phyloP scores from a whole-genome alignment of 164 flowering plant genomes.

The Liquidambar formosana region DNA sequence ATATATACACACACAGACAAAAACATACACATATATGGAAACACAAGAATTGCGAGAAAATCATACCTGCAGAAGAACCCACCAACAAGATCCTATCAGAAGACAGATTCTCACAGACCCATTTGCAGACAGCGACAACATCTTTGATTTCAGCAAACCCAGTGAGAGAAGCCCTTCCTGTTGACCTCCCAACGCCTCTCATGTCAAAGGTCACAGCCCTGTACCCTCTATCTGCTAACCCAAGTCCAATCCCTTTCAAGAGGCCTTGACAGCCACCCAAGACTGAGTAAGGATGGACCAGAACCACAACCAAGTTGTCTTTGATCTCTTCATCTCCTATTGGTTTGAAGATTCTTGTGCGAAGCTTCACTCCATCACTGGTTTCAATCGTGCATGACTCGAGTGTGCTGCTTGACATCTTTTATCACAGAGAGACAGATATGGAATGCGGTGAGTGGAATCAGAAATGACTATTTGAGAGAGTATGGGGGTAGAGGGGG shows the following conservation, averaged over 20 bases:
- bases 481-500: no score
- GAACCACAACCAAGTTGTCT: slow-evolving; percentile 46
- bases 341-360: slow-evolving; percentile 59
- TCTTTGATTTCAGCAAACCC: slow-evolving; percentile 80
- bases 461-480: no score
- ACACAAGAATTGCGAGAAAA: background rate
- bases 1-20: background rate
- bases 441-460: no score
- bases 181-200: slow-evolving; percentile 86
- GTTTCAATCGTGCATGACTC: slow-evolving; percentile 61
- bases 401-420: slow-evolving; percentile 12
- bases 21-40: background rate
- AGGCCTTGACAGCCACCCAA: slow-evolving; percentile 90
- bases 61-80: slow-evolving; percentile 85
- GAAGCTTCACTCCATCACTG: slow-evolving; percentile 63
- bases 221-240: slow-evolving; percentile 60
- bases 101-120: slow-evolving; percentile 48
- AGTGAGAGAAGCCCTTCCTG: slow-evolving; percentile 74
- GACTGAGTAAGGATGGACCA: slow-evolving; percentile 78
- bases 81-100: slow-evolving; percentile 56
- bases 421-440: no score
- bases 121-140: slow-evolving; percentile 69
- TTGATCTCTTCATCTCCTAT: slow-evolving; percentile 27
- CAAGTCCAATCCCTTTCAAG: slow-evolving; percentile 74
- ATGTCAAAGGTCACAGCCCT: slow-evolving; percentile 75